phyloP scores from a whole-genome alignment of 148 eudicot genomes.

The Selenicereus undatus region DNA sequence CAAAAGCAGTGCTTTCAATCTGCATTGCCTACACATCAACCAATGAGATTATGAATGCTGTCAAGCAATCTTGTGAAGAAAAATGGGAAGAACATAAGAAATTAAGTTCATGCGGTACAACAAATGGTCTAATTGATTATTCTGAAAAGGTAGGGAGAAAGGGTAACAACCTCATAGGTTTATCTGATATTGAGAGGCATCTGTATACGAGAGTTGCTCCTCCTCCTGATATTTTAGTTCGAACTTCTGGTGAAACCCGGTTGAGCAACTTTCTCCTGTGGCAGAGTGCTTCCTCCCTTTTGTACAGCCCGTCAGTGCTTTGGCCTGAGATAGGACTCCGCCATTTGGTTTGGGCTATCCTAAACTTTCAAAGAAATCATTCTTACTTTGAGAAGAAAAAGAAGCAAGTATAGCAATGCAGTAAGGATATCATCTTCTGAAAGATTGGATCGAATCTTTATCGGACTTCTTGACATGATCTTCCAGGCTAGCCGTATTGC shows the following conservation, averaged over 20 bases:
- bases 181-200: slow-evolving; percentile 49
- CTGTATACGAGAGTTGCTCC: slow-evolving; percentile 51
- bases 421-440: background rate
- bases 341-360: slow-evolving; percentile 57
- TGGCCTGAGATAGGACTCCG: slow-evolving; percentile 71
- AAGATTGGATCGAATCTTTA: background rate
- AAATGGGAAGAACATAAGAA: slow-evolving; percentile 38
- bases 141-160: slow-evolving; percentile 8
- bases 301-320: slow-evolving; percentile 54
- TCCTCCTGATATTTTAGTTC: slow-evolving; percentile 57
- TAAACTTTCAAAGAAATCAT: slow-evolving; percentile 44
- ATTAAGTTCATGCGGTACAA: slow-evolving; percentile 27
- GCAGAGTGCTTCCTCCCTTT: slow-evolving; percentile 51
- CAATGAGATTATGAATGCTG: slow-evolving; percentile 67
- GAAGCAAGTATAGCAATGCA: slow-evolving; percentile 27
- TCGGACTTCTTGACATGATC: background rate
- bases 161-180: slow-evolving; percentile 17
- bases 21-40: slow-evolving; percentile 72
- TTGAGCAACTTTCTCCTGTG: slow-evolving; percentile 71
- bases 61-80: slow-evolving; percentile 49
- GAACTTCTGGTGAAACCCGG: slow-evolving; percentile 73
- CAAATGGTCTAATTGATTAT: slow-evolving; percentile 24
- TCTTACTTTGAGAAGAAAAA: slow-evolving; percentile 34
- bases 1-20: slow-evolving; percentile 47
- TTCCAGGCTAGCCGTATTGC: background rate